Conservation (phyloP, 306 rosid species). For the Lupinus albus region DNA sequence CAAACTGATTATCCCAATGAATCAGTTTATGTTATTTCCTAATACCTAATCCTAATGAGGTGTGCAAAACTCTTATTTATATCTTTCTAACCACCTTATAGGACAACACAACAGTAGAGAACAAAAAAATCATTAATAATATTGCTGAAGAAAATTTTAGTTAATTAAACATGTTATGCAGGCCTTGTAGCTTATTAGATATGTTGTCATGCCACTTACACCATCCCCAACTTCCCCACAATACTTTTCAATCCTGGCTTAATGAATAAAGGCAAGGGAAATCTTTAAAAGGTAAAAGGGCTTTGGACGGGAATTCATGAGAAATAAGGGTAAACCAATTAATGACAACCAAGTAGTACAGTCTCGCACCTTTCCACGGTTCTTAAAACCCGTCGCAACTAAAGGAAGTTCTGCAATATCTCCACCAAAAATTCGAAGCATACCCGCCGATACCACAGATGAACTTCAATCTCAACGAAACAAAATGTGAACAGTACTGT, state of each 20-base stretch:
- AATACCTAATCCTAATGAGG: too few species aligned
- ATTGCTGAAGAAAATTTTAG: neutral
- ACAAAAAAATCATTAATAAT: conserved; percentile 24
- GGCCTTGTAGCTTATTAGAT: conserved; percentile 21
- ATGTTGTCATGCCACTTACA: neutral
- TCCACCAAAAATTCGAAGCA: conserved; percentile 78
- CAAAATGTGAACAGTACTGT: conserved; percentile 35
- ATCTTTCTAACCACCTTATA: too few species aligned
- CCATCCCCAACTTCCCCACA: conserved; percentile 26
- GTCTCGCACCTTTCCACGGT: conserved; percentile 83
- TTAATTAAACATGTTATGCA: conserved; percentile 16
- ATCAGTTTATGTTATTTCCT: too few species aligned
- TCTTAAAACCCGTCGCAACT: conserved; percentile 79
- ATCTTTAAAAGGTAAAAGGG: neutral
- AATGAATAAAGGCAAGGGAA: conserved; percentile 12
- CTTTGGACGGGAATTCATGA: neutral
- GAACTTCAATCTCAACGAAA: conserved; percentile 67
- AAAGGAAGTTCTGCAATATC: conserved; percentile 92
- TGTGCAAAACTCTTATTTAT: too few species aligned
- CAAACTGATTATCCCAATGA: too few species aligned
- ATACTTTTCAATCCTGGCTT: neutral
- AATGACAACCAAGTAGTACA: conserved; percentile 32
- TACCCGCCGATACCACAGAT: conserved; percentile 86
- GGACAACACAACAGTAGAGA: neutral
- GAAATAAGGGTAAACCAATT: conserved; percentile 16